Percentiles rank a stretch among this genome's conserved stretches.
Evolutionary conservation across 306 rosid species (phyloP).

Genomic region (Prunus armeniaca): DNA sequence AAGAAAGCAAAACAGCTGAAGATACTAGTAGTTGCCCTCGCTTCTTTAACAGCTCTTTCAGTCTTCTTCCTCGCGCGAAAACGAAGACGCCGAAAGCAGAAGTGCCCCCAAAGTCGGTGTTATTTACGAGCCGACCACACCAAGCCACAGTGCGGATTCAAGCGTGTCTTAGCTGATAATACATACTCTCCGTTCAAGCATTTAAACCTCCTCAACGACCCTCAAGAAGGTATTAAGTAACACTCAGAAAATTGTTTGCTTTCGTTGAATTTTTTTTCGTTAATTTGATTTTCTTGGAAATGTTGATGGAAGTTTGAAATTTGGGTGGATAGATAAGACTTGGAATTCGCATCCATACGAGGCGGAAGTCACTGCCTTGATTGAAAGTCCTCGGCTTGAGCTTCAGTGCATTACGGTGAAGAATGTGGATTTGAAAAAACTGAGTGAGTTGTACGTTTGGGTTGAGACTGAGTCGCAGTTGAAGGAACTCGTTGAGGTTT

Average conservation of each 20-base stretch:
- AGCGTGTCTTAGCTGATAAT: conserved; percentile 75
- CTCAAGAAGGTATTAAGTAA: conserved; percentile 31
- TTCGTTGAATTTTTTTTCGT: not conserved
- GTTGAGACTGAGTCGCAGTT: conserved; percentile 61
- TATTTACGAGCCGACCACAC: conserved; percentile 51
- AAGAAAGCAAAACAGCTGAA: conserved; percentile 29
- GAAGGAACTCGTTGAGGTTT: conserved; percentile 47
- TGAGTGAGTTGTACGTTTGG: conserved; percentile 62
- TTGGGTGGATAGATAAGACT: conserved; percentile 37
- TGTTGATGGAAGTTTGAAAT: not conserved
- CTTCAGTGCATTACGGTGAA: conserved; percentile 37
- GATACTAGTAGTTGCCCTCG: conserved; percentile 42
- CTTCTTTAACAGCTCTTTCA: conserved; percentile 53
- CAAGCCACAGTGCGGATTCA: conserved; percentile 69
- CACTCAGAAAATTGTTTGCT: not conserved
- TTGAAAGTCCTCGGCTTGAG: conserved; percentile 41
- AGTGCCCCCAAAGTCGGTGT: conserved; percentile 42
- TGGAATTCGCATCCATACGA: conserved; percentile 65
- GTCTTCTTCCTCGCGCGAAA: conserved; percentile 40
- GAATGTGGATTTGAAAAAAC: conserved; percentile 29
- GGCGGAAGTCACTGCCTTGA: conserved; percentile 49
- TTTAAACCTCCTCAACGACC: conserved; percentile 29
- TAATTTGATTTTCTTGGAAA: not conserved
- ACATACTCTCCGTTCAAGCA: conserved; percentile 73
- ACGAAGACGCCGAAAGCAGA: conserved; percentile 37